These are phyloP conservation scores for Botrytis deweyae DNA, from an alignment of 2,329 filamentous ascomycete species.

Conservation along the genomic window DNA sequence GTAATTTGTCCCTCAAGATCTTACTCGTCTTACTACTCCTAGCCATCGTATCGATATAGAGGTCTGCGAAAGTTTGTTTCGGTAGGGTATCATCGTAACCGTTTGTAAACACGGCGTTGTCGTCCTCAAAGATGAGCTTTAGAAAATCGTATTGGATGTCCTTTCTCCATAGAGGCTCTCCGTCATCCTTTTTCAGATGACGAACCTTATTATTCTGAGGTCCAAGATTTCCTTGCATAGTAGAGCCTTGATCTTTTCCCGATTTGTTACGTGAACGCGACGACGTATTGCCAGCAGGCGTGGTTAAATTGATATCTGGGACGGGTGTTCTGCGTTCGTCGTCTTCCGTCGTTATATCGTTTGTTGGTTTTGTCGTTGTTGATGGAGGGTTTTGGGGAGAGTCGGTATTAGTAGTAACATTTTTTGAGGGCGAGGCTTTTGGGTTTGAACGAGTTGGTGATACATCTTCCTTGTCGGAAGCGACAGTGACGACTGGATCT, in stretches of 20 bases:
- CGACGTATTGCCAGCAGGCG: constrained; percentile 28
- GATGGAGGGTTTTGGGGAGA: constrained; percentile 32
- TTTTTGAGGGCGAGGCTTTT: constrained; percentile 30
- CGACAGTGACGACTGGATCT: constrained; percentile 22
- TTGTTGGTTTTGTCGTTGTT: constrained; percentile 25
- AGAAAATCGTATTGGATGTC: constrained; percentile 90
- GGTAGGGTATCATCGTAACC: constrained; percentile 62
- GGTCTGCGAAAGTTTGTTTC: constrained; percentile 82
- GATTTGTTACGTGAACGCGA: constrained; percentile 26
- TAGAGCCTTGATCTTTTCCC: constrained; percentile 34
- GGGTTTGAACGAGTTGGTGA: constrained; percentile 20
- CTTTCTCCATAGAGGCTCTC: constrained; percentile 80
- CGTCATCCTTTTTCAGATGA: constrained; percentile 85
- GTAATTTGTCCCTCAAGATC: constrained; percentile 92
- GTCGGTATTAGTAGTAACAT: constrained; percentile 32
- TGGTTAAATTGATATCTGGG: constrained; percentile 28
- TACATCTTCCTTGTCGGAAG: constrained; percentile 31
- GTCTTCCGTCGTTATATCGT: constrained; percentile 37
- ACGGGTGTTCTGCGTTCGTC: constrained; percentile 36
- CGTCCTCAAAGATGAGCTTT: constrained; percentile 74
- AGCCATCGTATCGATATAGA: constrained; percentile 98
- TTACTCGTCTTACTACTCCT: constrained; percentile 99
- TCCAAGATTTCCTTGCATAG: constrained; percentile 21
- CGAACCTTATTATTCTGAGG: constrained; percentile 60
- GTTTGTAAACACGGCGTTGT: constrained; percentile 79